A percentile compares a stretch with the other conserved stretches of the same genome.
Conservation (phyloP, 2,329 filamentous ascomycete species). For the Drechslera avenae region DNA sequence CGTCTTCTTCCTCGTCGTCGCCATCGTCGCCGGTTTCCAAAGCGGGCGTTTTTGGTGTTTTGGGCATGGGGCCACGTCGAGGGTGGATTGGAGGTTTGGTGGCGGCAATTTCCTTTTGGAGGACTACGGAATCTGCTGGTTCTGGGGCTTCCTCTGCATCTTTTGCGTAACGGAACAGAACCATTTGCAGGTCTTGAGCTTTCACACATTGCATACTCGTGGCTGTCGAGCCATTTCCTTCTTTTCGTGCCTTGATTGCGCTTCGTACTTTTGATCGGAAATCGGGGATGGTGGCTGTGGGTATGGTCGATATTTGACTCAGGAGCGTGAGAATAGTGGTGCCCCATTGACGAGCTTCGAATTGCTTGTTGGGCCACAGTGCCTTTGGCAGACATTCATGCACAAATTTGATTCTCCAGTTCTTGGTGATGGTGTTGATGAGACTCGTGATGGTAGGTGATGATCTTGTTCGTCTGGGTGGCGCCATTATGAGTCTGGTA, state of each 20-base stretch:
- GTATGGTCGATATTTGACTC: constrained; percentile 7
- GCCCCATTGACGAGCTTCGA: constrained; percentile 4
- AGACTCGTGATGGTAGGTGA: background rate
- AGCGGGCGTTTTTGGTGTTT: constrained; percentile 2
- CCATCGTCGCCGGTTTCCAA: constrained; percentile 1
- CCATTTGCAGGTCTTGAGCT: constrained; percentile 1
- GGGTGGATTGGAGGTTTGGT: background rate
- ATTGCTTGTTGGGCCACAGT: constrained; percentile 8
- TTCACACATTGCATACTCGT: constrained; percentile 1
- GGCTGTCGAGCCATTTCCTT: background rate
- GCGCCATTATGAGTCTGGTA: constrained; percentile 4
- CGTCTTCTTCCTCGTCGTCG: constrained; percentile 7
- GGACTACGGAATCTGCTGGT: too few relatives aligned
- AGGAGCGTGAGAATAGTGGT: constrained; percentile 7
- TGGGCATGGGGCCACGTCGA: background rate
- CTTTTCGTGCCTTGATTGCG: constrained; percentile 3
- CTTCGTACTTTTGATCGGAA: constrained; percentile 1
- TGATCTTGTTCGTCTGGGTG: background rate
- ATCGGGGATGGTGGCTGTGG: constrained; percentile 6
- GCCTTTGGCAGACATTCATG: constrained; percentile 6
- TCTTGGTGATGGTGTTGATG: constrained; percentile 5
- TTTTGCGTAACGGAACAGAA: constrained; percentile 2
- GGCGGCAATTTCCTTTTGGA: too few relatives aligned
- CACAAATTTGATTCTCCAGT: constrained; percentile 4
- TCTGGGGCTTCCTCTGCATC: background rate